phyloP scores from a whole-genome alignment of 148 eudicot species.

The Camellia lanceoleosa region DNA sequence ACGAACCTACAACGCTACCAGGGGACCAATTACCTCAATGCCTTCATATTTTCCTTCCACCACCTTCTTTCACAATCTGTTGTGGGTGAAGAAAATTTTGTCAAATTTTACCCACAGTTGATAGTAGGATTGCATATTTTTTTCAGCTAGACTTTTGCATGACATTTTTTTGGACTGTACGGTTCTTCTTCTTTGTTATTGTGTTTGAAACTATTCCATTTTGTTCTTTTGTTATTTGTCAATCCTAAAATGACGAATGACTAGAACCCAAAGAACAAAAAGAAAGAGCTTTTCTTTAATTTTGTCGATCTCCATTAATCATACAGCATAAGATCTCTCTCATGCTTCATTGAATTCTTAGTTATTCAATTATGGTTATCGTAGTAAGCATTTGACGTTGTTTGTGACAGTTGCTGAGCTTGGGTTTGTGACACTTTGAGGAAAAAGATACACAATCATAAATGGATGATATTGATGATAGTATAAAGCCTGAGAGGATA shows the following conservation, averaged over 20 bases:
- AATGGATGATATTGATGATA: conserved; percentile 44
- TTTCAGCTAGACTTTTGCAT: background rate
- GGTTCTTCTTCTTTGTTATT: background rate
- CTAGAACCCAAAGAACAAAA: background rate
- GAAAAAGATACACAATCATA: background rate
- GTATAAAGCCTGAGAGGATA: conserved; percentile 27
- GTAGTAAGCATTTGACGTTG: background rate
- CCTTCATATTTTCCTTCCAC: too few species aligned
- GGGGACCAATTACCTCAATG: too few species aligned
- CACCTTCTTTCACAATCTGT: too few species aligned
- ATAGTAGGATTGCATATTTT: background rate
- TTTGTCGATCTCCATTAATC: background rate
- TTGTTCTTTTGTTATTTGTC: background rate
- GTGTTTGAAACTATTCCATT: background rate
- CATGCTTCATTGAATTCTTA: background rate
- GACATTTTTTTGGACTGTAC: background rate
- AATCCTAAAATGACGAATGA: background rate
- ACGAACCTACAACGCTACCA: too few species aligned
- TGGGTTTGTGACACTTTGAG: background rate
- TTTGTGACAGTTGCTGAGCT: background rate
- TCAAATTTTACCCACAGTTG: background rate
- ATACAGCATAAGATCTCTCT: too few species aligned
- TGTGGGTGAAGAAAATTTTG: background rate
- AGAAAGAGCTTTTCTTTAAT: background rate
- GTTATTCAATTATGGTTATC: background rate